Evolutionary conservation across 768 basidiomycete genomes (phyloP).

Genomic region (Chalciporus pseudorubinellus): DNA sequence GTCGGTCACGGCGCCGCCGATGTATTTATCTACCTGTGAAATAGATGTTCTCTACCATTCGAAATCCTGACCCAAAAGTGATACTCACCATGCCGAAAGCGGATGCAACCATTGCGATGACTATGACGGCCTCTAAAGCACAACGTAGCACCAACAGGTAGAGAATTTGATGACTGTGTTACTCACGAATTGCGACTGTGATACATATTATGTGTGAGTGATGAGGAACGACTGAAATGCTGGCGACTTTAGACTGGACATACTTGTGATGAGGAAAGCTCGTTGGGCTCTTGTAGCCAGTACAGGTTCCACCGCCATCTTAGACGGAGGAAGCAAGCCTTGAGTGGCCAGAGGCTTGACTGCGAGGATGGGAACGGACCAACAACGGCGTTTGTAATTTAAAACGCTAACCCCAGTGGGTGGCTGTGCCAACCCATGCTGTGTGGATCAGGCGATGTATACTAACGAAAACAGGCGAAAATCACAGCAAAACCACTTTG

Average conservation of each 20-base stretch:
- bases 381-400: not conserved
- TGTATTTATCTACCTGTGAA: conserved; percentile 47
- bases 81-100: conserved; percentile 61
- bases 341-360: conserved; percentile 8
- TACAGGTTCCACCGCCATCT: conserved; percentile 71
- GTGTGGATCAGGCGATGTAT: not conserved
- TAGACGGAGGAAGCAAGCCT: conserved; percentile 18
- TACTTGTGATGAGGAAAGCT: conserved; percentile 71
- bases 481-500: too few relatives aligned
- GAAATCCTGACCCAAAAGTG: not conserved
- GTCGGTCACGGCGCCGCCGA: conserved; percentile 12
- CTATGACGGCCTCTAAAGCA: conserved; percentile 65
- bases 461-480: too few relatives aligned
- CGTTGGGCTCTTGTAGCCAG: conserved; percentile 71
- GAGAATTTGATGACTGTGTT: not conserved
- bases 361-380: conserved; percentile 8
- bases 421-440: conserved; percentile 20
- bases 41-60: conserved; percentile 3
- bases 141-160: not conserved
- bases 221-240: conserved; percentile 6
- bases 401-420: not conserved
- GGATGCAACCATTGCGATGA: conserved; percentile 71
- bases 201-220: not conserved
- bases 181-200: conserved; percentile 61
- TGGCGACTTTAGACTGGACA: conserved; percentile 27